Evolutionary conservation across 2,329 filamentous ascomycete species (phyloP), one percentile per base, ranked within the genome.

Genomic region (Colletotrichum truncatum): DNA sequence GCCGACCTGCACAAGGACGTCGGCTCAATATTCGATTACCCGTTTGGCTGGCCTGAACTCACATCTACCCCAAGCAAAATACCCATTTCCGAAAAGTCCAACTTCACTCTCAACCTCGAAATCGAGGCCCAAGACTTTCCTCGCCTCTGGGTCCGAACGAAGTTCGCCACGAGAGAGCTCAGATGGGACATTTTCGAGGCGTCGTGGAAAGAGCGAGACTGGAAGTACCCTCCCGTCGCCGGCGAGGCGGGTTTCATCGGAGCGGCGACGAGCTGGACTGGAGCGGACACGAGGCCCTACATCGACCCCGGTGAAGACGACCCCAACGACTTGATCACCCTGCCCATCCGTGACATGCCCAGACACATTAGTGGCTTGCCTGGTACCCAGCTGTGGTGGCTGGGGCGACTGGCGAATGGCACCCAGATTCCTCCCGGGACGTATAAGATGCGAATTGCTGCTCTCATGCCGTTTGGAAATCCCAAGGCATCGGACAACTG

Each of bases 191-290:
- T 83, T 25, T 82, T 80, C 59, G 74, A 78, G 4, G 68, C 64
- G 3, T 70, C 72, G 18, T 83, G 78, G 75, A 72, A 71, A 1
- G 79, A 82, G 58, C 66, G 69, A 1, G 70, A 78, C 34, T 84
- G 81, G 82, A 62, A 72, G 9, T 82, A 81, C 52, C 82, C 82
- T 4, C 80, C 76, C 0, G 68, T 73, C 4, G 67, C 75, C 3
- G 80, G 80, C 18, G 51, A 77, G 53, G 72, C 73, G 11, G 76
- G 77, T n/a, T 84, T 77, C 56, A 69, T 84, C 49, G 82, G 82
- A 18, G 78, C 80, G 1, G 79, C 79, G 4, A 79, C 79, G 5
- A 77, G 75, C 16, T 79, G 79, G 75, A 72, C 75, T 25, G 73
- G 75, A 48, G 73, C 78, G 3, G 72, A 72, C 26, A 67, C 70